These are phyloP conservation scores for Heliocybe sulcata DNA, from an alignment of 1,284 basidiomycete species.

Conservation along the genomic window DNA sequence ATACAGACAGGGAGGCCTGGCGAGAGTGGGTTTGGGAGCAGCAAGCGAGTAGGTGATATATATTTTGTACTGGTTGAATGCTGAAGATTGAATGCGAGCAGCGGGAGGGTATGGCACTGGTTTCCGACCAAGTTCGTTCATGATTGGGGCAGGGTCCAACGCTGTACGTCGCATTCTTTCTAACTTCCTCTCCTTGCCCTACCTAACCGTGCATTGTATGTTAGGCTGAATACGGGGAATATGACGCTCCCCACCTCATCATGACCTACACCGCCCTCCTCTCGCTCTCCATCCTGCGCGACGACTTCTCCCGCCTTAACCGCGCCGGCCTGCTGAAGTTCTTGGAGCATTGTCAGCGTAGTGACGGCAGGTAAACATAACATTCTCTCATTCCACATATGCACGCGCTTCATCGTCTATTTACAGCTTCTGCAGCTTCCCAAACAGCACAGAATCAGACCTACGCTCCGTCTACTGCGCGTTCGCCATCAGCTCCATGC, in stretches of 20 bases:
- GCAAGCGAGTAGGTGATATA: conserved; percentile 49
- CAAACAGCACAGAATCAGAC: conserved; percentile 62
- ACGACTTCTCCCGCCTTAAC: conserved; percentile 68
- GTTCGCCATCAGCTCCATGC: conserved; percentile 72
- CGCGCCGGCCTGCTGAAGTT: conserved; percentile 55
- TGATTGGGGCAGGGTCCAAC: conserved; percentile 27
- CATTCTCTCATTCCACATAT: no score
- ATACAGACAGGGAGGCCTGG: conserved; percentile 57
- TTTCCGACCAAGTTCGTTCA: conserved; percentile 72
- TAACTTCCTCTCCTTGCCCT: no score
- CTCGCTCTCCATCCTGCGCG: conserved; percentile 75
- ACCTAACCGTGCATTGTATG: no score
- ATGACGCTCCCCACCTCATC: conserved; percentile 78
- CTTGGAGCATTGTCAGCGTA: conserved; percentile 62
- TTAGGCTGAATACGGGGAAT: conserved; percentile 33
- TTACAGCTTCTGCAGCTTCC: conserved; percentile 77
- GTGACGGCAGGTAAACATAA: conserved; percentile 91
- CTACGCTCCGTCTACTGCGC: conserved; percentile 87
- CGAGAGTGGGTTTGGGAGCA: conserved; percentile 85
- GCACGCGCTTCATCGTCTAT: no score
- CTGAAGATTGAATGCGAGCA: conserved; percentile 14
- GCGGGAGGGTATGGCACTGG: conserved; percentile 57
- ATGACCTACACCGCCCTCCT: conserved; percentile 89
- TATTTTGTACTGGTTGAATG: conserved; percentile 1
- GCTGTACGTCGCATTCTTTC: conserved; percentile 13